Evolutionary conservation across 768 basidiomycete species (phyloP).

Genomic region (Leccinum rimulosum): DNA sequence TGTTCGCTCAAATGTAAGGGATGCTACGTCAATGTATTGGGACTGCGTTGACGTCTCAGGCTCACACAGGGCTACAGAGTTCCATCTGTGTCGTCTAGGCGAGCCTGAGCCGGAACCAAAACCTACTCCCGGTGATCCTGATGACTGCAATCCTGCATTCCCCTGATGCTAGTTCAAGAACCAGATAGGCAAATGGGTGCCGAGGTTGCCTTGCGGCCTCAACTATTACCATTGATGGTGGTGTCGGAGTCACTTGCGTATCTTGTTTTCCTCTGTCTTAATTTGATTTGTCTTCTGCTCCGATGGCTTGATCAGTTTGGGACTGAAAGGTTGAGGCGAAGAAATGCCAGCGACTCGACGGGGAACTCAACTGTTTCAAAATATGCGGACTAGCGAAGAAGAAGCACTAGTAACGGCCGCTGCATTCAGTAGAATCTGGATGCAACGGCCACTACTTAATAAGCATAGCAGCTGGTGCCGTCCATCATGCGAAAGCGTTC

Average conservation of each 20-base stretch:
- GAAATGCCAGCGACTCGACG: too few relatives aligned
- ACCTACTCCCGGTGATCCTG: constrained; percentile 32
- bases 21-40: not conserved
- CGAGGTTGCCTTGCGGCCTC: constrained; percentile 1
- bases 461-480: too few relatives aligned
- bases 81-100: too few relatives aligned
- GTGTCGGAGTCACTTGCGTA: constrained; percentile 4
- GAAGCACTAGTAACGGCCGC: too few relatives aligned
- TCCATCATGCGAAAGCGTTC: too few relatives aligned
- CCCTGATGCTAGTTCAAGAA: constrained; percentile 27
- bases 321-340: too few relatives aligned
- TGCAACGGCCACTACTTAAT: too few relatives aligned
- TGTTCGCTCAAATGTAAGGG: constrained; percentile 60
- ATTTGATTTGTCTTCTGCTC: constrained; percentile 11
- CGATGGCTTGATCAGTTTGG: constrained; percentile 3
- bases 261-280: not conserved
- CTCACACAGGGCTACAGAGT: constrained; percentile 27
- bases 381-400: too few relatives aligned
- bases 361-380: too few relatives aligned
- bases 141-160: constrained; percentile 21
- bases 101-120: too few relatives aligned
- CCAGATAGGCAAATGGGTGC: constrained; percentile 16
- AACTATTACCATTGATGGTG: constrained; percentile 11
- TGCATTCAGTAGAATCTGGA: too few relatives aligned
- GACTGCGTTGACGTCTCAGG: not conserved